Base-by-base conservation (phyloP, 2,329 filamentous ascomycete genomes). In the Claviceps arundinis region DNA sequence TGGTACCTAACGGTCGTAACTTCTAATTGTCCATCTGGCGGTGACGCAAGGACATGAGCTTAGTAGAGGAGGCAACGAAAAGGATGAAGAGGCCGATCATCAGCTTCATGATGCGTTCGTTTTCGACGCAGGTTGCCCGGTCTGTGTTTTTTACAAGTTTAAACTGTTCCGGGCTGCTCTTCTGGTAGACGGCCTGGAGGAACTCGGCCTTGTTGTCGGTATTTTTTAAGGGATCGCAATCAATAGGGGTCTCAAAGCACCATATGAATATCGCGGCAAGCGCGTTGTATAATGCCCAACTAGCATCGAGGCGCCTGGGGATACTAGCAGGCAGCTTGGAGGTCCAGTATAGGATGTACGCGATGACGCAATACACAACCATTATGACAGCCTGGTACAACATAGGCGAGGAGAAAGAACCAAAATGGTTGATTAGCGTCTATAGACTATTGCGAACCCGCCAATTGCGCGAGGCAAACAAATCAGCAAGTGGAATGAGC, bases 81-180 rank as follows among this genome's bases (percentile, higher is more conserved):
- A 88, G 70, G 43, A 86, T 77, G 65, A 82, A 89, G 48, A 94
- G 76, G 4, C 82, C 82, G 66, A 95, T 90, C 65, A 81, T 80
- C 55, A 95, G 69, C 1, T 89, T 89, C 90, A 89, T 95, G 57
- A 93, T 80, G 16, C 85, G 80, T 75, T 95, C 94, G 65, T 89
- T 82, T 72, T 93, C 82, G 62, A 83, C 81, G 71, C 90, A 96
- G 52, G 86, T 85, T 17, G 77, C 66, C 65, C 74, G 74, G 59
- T 73, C 74, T 4, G 73, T 70, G 52, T 73, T 72, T 22, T 73
- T 72, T 22, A 74, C 72, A 67, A 77, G 77, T 45, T 70, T 62
- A 50, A 73, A 69, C 41, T 56, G 56, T 57, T 58, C 47, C 58
- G 55, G 51, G 60, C 59, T 61, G 52, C 67, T 62, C 57, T 75